Evolutionary conservation across 257 asterid species (phyloP), one percentile per base, ranked within the genome.

Genomic region (Solanum chmielewskii): DNA sequence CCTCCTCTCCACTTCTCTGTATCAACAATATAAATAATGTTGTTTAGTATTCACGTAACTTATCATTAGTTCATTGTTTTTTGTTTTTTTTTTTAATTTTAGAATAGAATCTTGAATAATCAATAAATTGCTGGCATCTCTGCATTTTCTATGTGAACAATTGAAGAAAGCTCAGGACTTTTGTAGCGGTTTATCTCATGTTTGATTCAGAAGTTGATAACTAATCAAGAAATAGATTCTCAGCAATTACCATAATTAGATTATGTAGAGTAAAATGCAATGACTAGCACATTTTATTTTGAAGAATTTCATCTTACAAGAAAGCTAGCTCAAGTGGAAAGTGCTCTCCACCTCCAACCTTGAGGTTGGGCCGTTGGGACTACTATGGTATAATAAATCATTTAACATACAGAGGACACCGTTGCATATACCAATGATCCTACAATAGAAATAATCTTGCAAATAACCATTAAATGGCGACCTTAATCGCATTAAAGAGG

Each of bases 391-490:
- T 56, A 89, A 89, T 20, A 87, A 47, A 85, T 92, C 90, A 81
- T 89, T 90, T 9, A 84, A 73, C 31, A 89, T 87, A 86, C 90
- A 89, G 44, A 90, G 33, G 29, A 92, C 66, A n/a, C 92, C 92
- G 6, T 92, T 89, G 89, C 88, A 87, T 16, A 64, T 85, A 37
- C 92, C 90, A 11, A 90, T 90, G 6, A 90, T 78, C 31, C 91
- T 78, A 80, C 75, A 87, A 70, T 68, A 68, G 37, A 68, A 27
- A 27, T 92, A 85, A 86, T 68, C 75, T 15, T 42, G 87, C 13
- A 89, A 18, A 42, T 25, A 29, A 7, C 45, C 20, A 27, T 71
- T 16, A 74, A 87, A 42, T 12, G 85, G 89, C 33, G 85, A 73
- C 23, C 47, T 42, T 52, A 87, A 37, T 83, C 16, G 44, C 11